These are phyloP conservation scores for Aspergillus clavatus DNA, from an alignment of 2,329 filamentous ascomycete species.

Conservation along the genomic window DNA sequence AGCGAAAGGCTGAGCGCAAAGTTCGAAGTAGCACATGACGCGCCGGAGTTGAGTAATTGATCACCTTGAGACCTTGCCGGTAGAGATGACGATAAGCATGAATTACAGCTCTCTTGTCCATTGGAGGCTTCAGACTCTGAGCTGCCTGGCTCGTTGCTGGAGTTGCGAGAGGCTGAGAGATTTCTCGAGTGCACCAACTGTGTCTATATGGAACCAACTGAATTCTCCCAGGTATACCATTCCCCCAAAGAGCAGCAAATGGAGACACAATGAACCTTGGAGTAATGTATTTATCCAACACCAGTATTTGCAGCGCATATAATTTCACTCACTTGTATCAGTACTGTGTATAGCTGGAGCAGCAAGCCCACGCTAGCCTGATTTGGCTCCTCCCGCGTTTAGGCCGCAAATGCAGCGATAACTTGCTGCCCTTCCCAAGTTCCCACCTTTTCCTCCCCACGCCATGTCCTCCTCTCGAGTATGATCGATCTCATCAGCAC, in stretches of 20 bases:
- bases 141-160: conserved; percentile 6
- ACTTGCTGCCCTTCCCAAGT: conserved; percentile 10
- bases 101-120: conserved; percentile 34
- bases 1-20: conserved; percentile 41
- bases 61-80: conserved; percentile 49
- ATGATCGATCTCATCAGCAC: no score
- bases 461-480: no score
- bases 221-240: no score
- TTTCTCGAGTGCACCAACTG: neutral
- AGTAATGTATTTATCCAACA: no score
- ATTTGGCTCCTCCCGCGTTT: conserved; percentile 12
- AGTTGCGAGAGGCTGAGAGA: neutral
- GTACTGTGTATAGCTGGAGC: conserved; percentile 21
- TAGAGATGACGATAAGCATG: conserved; percentile 56
- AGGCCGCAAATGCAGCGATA: conserved; percentile 19
- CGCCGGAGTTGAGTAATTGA: conserved; percentile 54
- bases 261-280: no score
- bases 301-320: no score
- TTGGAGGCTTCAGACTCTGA: conserved; percentile 8
- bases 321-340: conserved; percentile 1
- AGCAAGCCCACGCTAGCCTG: neutral
- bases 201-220: no score
- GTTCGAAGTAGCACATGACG: conserved; percentile 50
- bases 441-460: conserved; percentile 4
- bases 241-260: no score